Evolutionary conservation across 257 asterid species (phyloP).

Genomic region (Scutellaria galericulata): DNA sequence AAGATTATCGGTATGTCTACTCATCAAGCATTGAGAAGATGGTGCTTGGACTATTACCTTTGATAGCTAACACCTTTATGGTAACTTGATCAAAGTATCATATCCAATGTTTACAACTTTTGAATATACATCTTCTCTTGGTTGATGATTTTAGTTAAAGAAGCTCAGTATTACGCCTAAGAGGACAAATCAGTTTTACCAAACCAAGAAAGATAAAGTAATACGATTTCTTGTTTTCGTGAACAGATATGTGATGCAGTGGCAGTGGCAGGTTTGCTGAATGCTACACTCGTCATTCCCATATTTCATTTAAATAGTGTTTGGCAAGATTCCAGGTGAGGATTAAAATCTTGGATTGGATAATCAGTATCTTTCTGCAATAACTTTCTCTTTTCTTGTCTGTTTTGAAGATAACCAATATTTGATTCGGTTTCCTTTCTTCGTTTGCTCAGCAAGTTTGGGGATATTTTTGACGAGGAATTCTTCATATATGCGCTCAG

Average conservation of each 20-base stretch:
- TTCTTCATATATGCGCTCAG: slow-evolving; percentile 97
- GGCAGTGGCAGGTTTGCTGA: slow-evolving; percentile 96
- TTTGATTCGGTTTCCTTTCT: background rate
- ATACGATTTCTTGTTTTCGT: slow-evolving; percentile 26
- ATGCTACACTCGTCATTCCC: slow-evolving; percentile 98
- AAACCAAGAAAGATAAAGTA: background rate
- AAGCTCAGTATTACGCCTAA: background rate
- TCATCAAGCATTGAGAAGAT: slow-evolving; percentile 22
- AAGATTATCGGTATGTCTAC: slow-evolving; percentile 84
- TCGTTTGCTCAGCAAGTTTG: slow-evolving; percentile 76
- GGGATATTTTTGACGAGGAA: slow-evolving; percentile 94
- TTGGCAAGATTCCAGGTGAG: slow-evolving; percentile 97
- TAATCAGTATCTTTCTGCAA: slow-evolving; percentile 16
- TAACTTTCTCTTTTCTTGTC: slow-evolving; percentile 1
- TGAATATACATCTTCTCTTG: slow-evolving; percentile 12
- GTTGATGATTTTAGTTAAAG: background rate
- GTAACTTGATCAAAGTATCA: slow-evolving; percentile 13
- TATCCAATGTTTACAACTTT: background rate
- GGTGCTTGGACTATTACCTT: slow-evolving; percentile 15
- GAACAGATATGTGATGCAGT: slow-evolving; percentile 98
- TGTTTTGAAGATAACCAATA: slow-evolving; percentile 15
- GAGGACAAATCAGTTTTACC: background rate
- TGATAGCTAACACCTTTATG: background rate
- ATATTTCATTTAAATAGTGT: slow-evolving; percentile 97
- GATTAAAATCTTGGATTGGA: slow-evolving; percentile 11